Base-by-base conservation (phyloP, 768 basidiomycete genomes). In the Lenzites betulinus region DNA sequence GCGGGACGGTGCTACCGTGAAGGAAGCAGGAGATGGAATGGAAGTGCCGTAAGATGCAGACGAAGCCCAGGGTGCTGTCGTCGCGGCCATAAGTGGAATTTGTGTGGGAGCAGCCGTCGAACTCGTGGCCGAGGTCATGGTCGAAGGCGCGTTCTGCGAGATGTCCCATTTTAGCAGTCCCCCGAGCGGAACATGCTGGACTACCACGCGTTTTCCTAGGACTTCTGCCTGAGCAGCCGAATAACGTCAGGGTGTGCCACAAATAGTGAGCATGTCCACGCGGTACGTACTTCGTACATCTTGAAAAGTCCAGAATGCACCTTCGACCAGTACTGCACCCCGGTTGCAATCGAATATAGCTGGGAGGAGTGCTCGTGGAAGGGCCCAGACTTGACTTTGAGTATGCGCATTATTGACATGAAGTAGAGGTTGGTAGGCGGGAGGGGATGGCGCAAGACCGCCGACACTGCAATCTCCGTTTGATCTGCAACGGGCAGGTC, bases 321-420 rank as follows among this genome's bases (percentile, higher is more conserved):
- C 75, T 98, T 99, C 47, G 76, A 78, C 93, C 93, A 99, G 64
- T 82, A 86, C n/a, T 87, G 86, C 18, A 96, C 93, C n/a, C 89
- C 88, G 1, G 83, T 81, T 8, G 94, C 93, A 58, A 98, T 93
- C 53, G 89, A 85, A 71, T 95, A 78, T 42, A 98, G 76, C 65
- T 97, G 89, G 4, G 95, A 93, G 1, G 93, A 94, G 70, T 95
- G 94, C 69, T 96, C 94, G 68, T 90, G 84, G 76, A 95, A 96
- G 1, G 95, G 94, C 1, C 95, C 94, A 18, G 77, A 74, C 70
- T 96, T 96, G 59, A 95, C 87, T 62, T 86, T 77, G 69, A 83
- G 85, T 66, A 96, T 89, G 58, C 94, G 87, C 68, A 74, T 82
- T 65, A 97, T 87, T 25, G 83, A 83, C 73, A 91, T 79, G 67